phyloP scores from a whole-genome alignment of 306 rosid genomes.

The Datisca glomerata region DNA sequence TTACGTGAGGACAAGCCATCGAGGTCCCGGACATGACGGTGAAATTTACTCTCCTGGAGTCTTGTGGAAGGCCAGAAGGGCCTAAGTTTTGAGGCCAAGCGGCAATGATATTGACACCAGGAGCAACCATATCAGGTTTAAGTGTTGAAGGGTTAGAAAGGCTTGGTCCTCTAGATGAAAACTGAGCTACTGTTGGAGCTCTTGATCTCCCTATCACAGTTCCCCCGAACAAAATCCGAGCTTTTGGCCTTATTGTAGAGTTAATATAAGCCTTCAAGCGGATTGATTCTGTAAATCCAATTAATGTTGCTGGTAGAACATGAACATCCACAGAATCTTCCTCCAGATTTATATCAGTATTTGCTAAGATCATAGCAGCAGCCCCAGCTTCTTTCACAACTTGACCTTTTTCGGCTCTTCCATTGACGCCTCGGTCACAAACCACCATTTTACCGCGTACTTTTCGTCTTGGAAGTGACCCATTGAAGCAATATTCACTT shows the following conservation, averaged over 20 bases:
- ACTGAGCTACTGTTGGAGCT: conserved; percentile 80
- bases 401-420: conserved; percentile 86
- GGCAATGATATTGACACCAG: conserved; percentile 90
- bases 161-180: conserved; percentile 88
- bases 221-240: conserved; percentile 58
- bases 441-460: conserved; percentile 74
- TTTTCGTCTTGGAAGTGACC: conserved; percentile 66
- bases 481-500: conserved; percentile 56
- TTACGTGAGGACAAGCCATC: conserved; percentile 90
- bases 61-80: conserved; percentile 75
- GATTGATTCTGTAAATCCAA: conserved; percentile 70
- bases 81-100: conserved; percentile 99
- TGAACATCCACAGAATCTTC: conserved; percentile 95
- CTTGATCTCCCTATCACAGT: conserved; percentile 56
- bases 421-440: conserved; percentile 78
- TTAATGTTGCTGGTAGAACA: conserved; percentile 75
- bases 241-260: conserved; percentile 47
- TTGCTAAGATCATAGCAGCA: conserved; percentile 72
- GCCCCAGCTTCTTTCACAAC: conserved; percentile 86
- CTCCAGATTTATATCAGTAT: conserved; percentile 64
- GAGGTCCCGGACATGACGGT: conserved; percentile 93
- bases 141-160: conserved; percentile 73
- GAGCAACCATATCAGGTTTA: conserved; percentile 90
- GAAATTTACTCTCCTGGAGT: conserved; percentile 68
- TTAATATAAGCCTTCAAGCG: conserved; percentile 56